Base-by-base conservation (phyloP, 257 asterid genomes). In the Ballota nigra region DNA sequence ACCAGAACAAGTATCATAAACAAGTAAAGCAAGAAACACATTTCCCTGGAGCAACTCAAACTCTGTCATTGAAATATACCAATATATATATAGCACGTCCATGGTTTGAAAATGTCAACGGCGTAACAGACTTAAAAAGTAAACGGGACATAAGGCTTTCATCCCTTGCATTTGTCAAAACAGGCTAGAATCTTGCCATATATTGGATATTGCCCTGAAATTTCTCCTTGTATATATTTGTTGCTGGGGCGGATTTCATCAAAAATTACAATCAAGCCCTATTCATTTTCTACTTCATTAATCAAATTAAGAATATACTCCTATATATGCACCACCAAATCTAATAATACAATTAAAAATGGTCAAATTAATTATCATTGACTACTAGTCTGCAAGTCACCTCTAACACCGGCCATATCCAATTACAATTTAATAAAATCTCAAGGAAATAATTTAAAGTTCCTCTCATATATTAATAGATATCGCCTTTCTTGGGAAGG, bases 1-100 rank as follows among this genome's bases (percentile, higher is more conserved):
- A 76, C 73, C 51, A 78, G 10, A 34, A 69, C 29, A 33, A 79
- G 55, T 29, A 60, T 52, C 34, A 28, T 22, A 51, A 6, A 15
- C 38, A 70, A 26, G 49, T 12, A 2, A 47, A 45, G 29, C 24
- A 65, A 24, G 53, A n/a, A 52, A 38, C 33, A 23, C 83, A 74
- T 51, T 52, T 43, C 45, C 40, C 60, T 24, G 41, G 53, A 47
- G 12, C 58, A 40, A 65, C 24, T 19, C 33, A 57, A 31, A 43
- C 6, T 18, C 62, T 6, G n/a, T 77, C 11, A 40, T 71, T 6
- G 49, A 65, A 24, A 36, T 19, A 65, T 33, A 16, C 70, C 51
- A 18, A 51, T 23, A 36, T 29, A 66, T 28, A 64, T n/a, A 58
- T 28, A 65, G 29, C 6, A 49, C 18, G 18, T 47, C 1, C 52